Base-by-base conservation (phyloP, 169 alveolate species). In the Fabrea salina region DNA sequence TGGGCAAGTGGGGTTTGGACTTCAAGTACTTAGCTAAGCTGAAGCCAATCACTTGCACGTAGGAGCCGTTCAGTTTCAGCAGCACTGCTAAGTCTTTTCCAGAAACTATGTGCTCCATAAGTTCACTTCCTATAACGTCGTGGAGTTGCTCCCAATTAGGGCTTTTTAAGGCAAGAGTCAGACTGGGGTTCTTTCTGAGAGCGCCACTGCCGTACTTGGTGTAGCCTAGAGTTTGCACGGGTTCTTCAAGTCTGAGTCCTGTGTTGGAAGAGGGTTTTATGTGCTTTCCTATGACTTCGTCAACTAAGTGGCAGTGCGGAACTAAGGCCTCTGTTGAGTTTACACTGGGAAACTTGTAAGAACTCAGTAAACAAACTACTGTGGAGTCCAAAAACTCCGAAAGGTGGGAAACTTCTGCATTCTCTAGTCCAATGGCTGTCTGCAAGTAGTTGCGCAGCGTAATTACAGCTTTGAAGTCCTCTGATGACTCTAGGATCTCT, bases 181-280 rank as follows among this genome's bases (percentile, higher is more conserved):
- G n/a, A 7, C 6, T 59, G 11, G 72, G 72, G 19, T 59, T 59
- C 19, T 59, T 59, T 25, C 49, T 13, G 5, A 59, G 6, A 59
- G 43, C 22, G 6, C 72, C 72, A 32, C 50, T 59, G 5, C 5
- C 16, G 19, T 59, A 59, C 33, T 6, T 11, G 7, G 50, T 30
- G 19, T 59, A 59, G 11, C 72, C 72, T 11, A 59, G 33, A 32
- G 72, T 59, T 25, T 59, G 72, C 16, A 59, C 72, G 33, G 40
- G 72, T 6, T 59, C 72, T 25, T 59, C 72, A 25, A 59, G 72
- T 59, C 72, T n/a, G 35, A 54, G 25, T 30, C 66, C 66, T 16
- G 11, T 54, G 8, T 13, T 13, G 19, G 53, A 44, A 8, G 53
- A 44, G 19, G 8, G 8, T 44, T 44, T 44, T 13, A 8, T 13